These are phyloP conservation scores for Ashbya aceris DNA, from an alignment of 1,139 yeast genomes.

Conservation along the genomic window DNA sequence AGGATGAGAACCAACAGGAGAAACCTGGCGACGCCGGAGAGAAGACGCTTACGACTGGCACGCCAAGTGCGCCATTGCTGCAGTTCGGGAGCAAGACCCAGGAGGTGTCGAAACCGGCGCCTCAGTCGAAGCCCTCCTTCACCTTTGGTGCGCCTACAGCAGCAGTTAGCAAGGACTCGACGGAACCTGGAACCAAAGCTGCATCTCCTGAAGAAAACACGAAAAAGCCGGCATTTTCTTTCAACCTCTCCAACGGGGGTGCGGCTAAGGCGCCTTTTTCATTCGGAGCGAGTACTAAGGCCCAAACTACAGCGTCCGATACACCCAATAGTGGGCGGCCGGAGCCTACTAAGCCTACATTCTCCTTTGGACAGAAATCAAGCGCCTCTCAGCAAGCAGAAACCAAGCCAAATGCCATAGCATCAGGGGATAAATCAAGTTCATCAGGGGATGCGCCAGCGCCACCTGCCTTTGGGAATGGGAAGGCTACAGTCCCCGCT, in stretches of 20 bases:
- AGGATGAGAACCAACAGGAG: no score
- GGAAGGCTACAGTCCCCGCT: no score
- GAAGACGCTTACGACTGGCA: neutral
- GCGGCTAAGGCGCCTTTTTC: neutral
- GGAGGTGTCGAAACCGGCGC: neutral
- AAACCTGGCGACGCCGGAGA: no score
- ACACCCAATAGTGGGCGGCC: neutral
- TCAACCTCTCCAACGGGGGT: neutral
- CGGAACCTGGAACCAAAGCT: neutral
- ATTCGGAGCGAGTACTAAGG: neutral
- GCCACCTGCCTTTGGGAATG: no score
- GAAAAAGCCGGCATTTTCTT: slow-evolving; percentile 5
- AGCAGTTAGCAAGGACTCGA: no score
- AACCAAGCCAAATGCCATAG: no score
- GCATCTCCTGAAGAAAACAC: neutral
- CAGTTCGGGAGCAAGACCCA: neutral
- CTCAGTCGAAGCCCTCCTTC: neutral
- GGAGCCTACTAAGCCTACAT: neutral
- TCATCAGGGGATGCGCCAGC: no score
- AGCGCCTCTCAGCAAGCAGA: neutral
- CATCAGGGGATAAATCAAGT: no score
- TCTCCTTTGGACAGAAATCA: neutral
- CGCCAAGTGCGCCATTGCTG: neutral
- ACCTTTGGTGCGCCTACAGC: neutral
- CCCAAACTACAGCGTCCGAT: no score